Evolutionary conservation across 768 basidiomycete genomes (phyloP).

Genomic region (Pleurotus pulmonarius): DNA sequence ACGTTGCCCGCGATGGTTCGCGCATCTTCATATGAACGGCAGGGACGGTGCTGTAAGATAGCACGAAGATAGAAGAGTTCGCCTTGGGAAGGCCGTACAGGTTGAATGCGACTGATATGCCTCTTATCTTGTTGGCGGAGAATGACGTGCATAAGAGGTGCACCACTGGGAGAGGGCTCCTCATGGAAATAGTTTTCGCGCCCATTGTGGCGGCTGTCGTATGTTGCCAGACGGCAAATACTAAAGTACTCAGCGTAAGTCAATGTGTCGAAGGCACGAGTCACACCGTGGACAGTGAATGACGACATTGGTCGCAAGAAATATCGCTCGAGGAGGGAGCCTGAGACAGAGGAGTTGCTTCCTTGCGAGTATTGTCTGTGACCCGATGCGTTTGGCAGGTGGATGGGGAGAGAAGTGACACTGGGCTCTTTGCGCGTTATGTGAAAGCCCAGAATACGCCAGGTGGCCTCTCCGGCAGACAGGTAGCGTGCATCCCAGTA

Average conservation of each 20-base stretch:
- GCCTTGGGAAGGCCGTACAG: slow-evolving; percentile 27
- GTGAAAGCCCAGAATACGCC: no score
- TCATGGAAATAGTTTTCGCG: neutral
- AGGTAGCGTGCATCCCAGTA: no score
- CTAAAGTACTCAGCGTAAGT: neutral
- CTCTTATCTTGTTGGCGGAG: neutral
- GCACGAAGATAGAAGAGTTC: slow-evolving; percentile 38
- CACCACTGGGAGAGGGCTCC: neutral
- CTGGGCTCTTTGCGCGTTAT: no score
- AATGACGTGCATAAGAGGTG: neutral
- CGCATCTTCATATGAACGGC: slow-evolving; percentile 29
- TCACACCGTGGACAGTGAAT: neutral
- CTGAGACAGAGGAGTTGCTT: no score
- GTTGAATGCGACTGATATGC: slow-evolving; percentile 19
- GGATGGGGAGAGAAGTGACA: no score
- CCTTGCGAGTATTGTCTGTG: no score
- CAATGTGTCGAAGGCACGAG: neutral
- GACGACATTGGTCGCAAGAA: neutral
- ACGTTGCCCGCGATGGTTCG: slow-evolving; percentile 29
- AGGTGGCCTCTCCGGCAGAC: no score
- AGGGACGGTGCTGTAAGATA: slow-evolving; percentile 27
- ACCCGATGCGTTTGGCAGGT: no score
- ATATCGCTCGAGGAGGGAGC: no score
- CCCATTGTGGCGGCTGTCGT: neutral
- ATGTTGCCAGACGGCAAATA: neutral